A percentile compares a stretch with the other conserved stretches of the same genome.
phyloP scores from a whole-genome alignment of 495 filamentous ascomycete species.

The Astrothelium subdiscretum region DNA sequence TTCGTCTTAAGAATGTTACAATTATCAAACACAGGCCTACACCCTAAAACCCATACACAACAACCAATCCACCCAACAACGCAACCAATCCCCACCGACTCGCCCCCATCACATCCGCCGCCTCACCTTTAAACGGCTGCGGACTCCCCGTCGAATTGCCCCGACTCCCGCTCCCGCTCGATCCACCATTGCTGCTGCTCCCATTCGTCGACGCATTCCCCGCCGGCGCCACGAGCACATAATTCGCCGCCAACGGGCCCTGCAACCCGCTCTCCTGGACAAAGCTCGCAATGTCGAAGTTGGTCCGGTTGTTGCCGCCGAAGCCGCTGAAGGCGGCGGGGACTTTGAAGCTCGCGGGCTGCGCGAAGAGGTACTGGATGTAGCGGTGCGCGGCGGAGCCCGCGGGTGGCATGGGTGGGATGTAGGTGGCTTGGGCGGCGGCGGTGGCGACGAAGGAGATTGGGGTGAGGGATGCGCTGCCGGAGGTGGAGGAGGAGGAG shows the following conservation, averaged over 20 bases:
- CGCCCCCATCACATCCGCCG: not conserved
- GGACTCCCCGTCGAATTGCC: not conserved
- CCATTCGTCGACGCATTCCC: not conserved
- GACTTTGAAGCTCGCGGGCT: conserved; percentile 4
- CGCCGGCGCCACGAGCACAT: not conserved
- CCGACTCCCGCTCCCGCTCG: not conserved
- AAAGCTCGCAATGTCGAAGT: conserved; percentile 5
- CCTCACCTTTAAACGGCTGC: not conserved
- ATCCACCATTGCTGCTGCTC: not conserved
- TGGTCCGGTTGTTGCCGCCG: conserved; percentile 5
- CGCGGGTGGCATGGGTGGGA: conserved; percentile 6
- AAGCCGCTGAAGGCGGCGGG: conserved; percentile 4
- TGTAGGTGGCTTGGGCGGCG: conserved; percentile 1
- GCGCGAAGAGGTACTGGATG: conserved; percentile 5
- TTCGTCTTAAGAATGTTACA: no score
- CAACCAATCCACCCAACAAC: not conserved
- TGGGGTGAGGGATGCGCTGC: not conserved
- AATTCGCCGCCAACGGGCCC: conserved; percentile 6
- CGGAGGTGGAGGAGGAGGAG: not conserved
- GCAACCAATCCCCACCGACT: not conserved
- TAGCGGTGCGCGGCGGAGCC: conserved; percentile 8
- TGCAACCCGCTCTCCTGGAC: not conserved
- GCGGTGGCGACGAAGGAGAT: not conserved
- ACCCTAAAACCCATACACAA: not conserved
- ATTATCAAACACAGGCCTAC: no score